Base-by-base conservation (phyloP, 176 grass and related monocot species). In the Avena eriantha region DNA sequence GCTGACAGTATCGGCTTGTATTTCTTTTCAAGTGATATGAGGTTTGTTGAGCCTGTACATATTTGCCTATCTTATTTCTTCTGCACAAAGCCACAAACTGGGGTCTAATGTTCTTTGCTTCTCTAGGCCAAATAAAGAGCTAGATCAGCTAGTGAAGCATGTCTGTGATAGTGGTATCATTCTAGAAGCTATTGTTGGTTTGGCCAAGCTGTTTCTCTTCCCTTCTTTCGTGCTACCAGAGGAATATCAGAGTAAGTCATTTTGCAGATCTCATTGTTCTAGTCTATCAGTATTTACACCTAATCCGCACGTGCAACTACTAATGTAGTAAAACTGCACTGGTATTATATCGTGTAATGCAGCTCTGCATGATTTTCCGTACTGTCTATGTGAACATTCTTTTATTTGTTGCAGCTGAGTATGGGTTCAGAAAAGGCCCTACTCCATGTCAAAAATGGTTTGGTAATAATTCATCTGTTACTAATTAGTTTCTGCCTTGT, bases 21-120 rank as follows among this genome's bases (percentile, higher is more conserved):
- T 98, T 95, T 98, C 87, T 95, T 98, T 68, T 72, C 85, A 2
- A 23, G 83, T 53, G 68, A 86, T 87, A 86, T 14, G 39, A 88
- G 89, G 95, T 98, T 84, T 68, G 77, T 69, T 47, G 18, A 70
- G 12, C 65, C 57, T 24, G 57, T 81, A 21, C 47, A 59, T 49
- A 43, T 18, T 46, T 88, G 51, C 51, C 63, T 79, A 7, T 73
- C 80, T 89, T 23, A 53, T 72, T 45, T 73, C 55, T 60, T 83
- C 58, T 78, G 45, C 68, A 86, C 31, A 85, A 21, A 49, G 49
- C 77, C 68, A 86, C 31, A 85, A 21, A 49, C 59, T 82, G 31
- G 35, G 33, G 31, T 82, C 58, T 80, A 80, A 80, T 85, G 64
- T 66, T 69, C 51, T 63, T 31, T 80, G 36, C 29, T 88, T 78